Percentiles rank a stretch among this genome's conserved stretches.
phyloP scores from a whole-genome alignment of 345 rosid genomes.

The Brassica cretica region DNA sequence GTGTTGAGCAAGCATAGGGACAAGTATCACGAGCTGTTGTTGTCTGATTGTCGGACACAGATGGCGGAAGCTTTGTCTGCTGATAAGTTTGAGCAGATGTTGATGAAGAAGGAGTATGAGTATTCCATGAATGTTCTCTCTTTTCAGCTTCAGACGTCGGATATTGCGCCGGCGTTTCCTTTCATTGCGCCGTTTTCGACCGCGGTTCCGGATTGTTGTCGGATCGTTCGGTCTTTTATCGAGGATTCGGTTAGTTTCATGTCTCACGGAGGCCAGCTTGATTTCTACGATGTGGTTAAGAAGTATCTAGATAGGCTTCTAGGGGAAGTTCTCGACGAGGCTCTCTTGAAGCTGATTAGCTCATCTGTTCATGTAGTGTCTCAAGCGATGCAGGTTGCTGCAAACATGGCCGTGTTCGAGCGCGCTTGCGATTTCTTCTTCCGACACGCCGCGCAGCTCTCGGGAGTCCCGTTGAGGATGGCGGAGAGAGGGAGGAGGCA shows the following conservation, averaged over 20 bases:
- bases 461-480: conserved; percentile 89
- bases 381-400: conserved; percentile 97
- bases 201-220: conserved; percentile 89
- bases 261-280: conserved; percentile 96
- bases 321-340: conserved; percentile 81
- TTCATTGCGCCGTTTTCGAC: conserved; percentile 92
- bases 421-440: conserved; percentile 98
- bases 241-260: conserved; percentile 96
- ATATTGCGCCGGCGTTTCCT: conserved; percentile 86
- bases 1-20: conserved; percentile 93
- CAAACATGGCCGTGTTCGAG: conserved; percentile 93
- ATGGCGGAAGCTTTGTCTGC: conserved; percentile 87
- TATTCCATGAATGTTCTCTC: conserved; percentile 98
- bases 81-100: conserved; percentile 95
- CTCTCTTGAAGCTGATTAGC: conserved; percentile 72
- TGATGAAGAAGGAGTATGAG: conserved; percentile 97
- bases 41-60: conserved; percentile 96
- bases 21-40: conserved; percentile 82
- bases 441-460: conserved; percentile 93
- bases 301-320: conserved; percentile 90
- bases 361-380: conserved; percentile 83
- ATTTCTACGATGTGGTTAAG: conserved; percentile 85
- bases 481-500: conserved; percentile 94
- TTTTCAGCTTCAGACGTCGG: conserved; percentile 89
- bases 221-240: conserved; percentile 89